These are phyloP conservation scores for Kluyveromyces dobzhanskii DNA, from an alignment of 805 yeast genomes.

Conservation along the genomic window DNA sequence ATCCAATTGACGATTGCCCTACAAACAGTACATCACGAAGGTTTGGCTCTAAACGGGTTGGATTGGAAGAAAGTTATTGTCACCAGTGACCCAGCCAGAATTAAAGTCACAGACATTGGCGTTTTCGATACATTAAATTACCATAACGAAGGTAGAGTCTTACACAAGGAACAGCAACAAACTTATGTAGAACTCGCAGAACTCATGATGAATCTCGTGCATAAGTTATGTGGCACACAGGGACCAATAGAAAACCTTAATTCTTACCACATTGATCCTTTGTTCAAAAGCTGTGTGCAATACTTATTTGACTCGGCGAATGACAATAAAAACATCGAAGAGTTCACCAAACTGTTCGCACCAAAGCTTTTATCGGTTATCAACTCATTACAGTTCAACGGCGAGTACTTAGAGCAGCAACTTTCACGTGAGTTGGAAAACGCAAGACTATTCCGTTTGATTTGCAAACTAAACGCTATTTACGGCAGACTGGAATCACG, in stretches of 20 bases:
- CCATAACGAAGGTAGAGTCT: conserved; percentile 20
- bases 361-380: conserved; percentile 39
- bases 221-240: conserved; percentile 15
- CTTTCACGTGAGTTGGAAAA: conserved; percentile 76
- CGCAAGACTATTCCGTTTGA: conserved; percentile 72
- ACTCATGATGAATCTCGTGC: conserved; percentile 48
- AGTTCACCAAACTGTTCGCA: conserved; percentile 34
- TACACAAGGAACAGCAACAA: conserved; percentile 34
- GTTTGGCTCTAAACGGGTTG: conserved; percentile 46
- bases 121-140: conserved; percentile 54
- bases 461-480: conserved; percentile 73
- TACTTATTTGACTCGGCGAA: conserved; percentile 28
- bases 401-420: conserved; percentile 54
- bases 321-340: conserved; percentile 21
- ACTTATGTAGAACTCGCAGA: conserved; percentile 58
- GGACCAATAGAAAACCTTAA: conserved; percentile 12
- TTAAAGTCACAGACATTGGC: conserved; percentile 66
- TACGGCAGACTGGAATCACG: conserved; percentile 64
- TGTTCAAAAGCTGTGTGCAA: conserved; percentile 37
- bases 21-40: conserved; percentile 53
- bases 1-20: conserved; percentile 69
- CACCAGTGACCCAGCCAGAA: conserved; percentile 56
- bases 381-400: conserved; percentile 42
- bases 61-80: conserved; percentile 64
- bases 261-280: conserved; percentile 33